Percentiles rank a stretch among this genome's conserved stretches.
These are phyloP conservation scores for Plasmodium gaboni DNA, from an alignment of 169 alveolate species.

Conservation along the genomic window DNA sequence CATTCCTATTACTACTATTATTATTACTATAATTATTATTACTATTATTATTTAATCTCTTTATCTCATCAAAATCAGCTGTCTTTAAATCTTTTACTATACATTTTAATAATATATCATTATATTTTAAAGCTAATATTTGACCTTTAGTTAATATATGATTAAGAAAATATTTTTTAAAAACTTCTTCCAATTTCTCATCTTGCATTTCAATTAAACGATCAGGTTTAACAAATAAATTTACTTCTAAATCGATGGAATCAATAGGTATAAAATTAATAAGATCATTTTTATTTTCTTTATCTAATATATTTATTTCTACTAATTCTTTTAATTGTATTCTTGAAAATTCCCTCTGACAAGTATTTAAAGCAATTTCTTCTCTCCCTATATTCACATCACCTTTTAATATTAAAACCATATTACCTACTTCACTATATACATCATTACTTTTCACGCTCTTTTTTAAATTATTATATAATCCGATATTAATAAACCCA, in stretches of 20 bases:
- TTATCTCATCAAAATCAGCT: slow-evolving; percentile 62
- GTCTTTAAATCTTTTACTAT: slow-evolving; percentile 73
- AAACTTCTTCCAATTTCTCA: slow-evolving; percentile 50
- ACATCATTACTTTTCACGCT: slow-evolving; percentile 26
- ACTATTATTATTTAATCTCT: slow-evolving; percentile 17
- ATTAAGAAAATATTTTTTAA: slow-evolving; percentile 65
- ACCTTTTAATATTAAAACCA: slow-evolving; percentile 76
- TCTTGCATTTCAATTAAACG: slow-evolving; percentile 76
- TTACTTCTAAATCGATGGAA: slow-evolving; percentile 77
- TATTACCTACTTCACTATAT: slow-evolving; percentile 64
- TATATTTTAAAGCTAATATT: slow-evolving; percentile 76
- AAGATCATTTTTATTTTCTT: slow-evolving; percentile 70
- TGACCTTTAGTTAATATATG: slow-evolving; percentile 79
- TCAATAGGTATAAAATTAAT: slow-evolving; percentile 76
- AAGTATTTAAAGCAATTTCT: slow-evolving; percentile 79
- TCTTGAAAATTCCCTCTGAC: slow-evolving; percentile 79
- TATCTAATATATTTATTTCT: slow-evolving; percentile 66
- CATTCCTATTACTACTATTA: neutral
- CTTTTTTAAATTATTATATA: slow-evolving; percentile 68
- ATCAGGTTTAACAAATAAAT: slow-evolving; percentile 77
- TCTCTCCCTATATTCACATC: slow-evolving; percentile 78
- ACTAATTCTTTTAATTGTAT: slow-evolving; percentile 77
- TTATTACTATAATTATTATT: neutral
- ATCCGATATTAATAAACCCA: slow-evolving; percentile 75
- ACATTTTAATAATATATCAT: slow-evolving; percentile 75